Evolutionary conservation across 306 rosid species (phyloP), one percentile per base, ranked within the genome.

Genomic region (Cicer cuneatum): DNA sequence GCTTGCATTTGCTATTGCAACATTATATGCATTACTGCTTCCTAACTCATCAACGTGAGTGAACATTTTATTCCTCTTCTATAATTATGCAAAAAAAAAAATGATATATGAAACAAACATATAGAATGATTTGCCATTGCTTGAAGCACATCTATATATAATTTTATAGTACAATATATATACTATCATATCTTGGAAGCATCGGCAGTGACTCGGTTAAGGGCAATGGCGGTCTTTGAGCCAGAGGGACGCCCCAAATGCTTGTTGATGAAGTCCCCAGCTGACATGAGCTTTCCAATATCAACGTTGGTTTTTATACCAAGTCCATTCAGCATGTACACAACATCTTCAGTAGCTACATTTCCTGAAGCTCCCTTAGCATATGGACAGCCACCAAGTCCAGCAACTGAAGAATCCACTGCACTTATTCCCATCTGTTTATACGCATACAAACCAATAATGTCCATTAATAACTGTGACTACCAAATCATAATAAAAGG

Each of bases 281-380:
- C 92, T 41, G 59, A 39, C 83, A 94, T 74, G 80, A 94, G 96
- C 88, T 88, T 91, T 45, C 62, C 71, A 69, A 94, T 61, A 85
- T 94, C 95, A 66, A 92, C 88, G 41, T 87, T 86, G 57, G 96
- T 94, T 77, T 86, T 80, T 9, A 94, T 82, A 73, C 97, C 96
- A 29, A 91, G 87, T 4, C 94, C 98, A 69, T 83, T 83, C 53
- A 91, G 90, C 98, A 88, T 88, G 88, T 94, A 94, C 43, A 94
- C 90, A 41, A 94, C 98, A 81, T 94, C 98, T 85, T 91, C 98
- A 12, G 93, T 90, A 11, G 97, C 91, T 37, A 91, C 93, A 52
- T 93, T 90, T 70, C 84, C 84, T 53, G 84, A 69, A 69, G 84
- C 84, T 7, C 81, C 84, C 69, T 75, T 75, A 2, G 84, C 84